phyloP scores from a whole-genome alignment of 2,329 filamentous ascomycete genomes.

The Ophiostoma sp. region DNA sequence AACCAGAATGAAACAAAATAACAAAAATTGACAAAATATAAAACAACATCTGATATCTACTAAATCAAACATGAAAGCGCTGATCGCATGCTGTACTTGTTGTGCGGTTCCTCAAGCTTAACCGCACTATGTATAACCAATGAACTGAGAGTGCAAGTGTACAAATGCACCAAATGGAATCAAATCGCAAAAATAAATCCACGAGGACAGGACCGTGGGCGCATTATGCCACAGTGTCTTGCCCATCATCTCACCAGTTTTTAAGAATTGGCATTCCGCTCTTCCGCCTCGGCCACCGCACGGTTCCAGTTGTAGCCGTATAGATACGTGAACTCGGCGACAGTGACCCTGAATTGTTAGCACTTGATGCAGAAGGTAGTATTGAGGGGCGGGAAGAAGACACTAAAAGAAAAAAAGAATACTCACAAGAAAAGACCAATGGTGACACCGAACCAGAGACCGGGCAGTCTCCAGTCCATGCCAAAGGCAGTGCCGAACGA shows the following conservation, averaged over 20 bases:
- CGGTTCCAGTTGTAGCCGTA: slow-evolving; percentile 50
- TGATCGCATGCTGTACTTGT: neutral
- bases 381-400: slow-evolving; percentile 18
- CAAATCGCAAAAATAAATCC: neutral
- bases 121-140: neutral
- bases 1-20: neutral
- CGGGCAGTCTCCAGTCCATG: slow-evolving; percentile 68
- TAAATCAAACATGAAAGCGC: neutral
- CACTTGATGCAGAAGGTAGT: slow-evolving; percentile 15
- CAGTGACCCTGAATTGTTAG: slow-evolving; percentile 40
- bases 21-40: neutral
- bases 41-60: neutral
- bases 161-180: neutral
- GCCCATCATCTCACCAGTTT: neutral
- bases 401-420: neutral
- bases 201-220: neutral
- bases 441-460: slow-evolving; percentile 75
- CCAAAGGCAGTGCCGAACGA: slow-evolving; percentile 74
- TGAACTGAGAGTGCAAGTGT: too few relatives aligned
- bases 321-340: slow-evolving; percentile 51
- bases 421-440: slow-evolving; percentile 62
- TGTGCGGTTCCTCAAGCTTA: neutral
- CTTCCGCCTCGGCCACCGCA: slow-evolving; percentile 49
- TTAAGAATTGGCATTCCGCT: slow-evolving; percentile 40
- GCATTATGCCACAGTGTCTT: neutral